These are phyloP conservation scores for Cadophora malorum DNA, from an alignment of 2,329 filamentous ascomycete species.

Conservation along the genomic window DNA sequence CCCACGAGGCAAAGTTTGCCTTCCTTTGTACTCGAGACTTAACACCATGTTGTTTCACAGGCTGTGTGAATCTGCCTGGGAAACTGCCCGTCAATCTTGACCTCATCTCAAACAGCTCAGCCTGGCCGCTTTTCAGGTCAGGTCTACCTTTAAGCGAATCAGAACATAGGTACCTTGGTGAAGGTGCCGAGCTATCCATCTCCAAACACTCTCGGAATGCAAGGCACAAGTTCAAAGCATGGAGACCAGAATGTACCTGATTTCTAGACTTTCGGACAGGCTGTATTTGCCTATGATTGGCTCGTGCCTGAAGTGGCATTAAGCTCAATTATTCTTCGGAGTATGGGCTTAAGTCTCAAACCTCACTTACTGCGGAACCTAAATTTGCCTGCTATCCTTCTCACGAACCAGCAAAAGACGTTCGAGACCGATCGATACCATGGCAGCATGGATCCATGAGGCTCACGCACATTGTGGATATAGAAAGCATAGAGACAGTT, in stretches of 20 bases:
- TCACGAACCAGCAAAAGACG: too few species aligned
- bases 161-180: too few species aligned
- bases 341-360: too few species aligned
- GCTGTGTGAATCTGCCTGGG: conserved; percentile 9
- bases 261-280: neutral
- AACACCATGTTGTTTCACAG: neutral
- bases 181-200: neutral
- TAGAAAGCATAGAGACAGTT: neutral
- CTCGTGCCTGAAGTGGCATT: too few species aligned
- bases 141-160: conserved; percentile 1
- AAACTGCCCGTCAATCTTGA: neutral
- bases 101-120: conserved; percentile 2
- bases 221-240: neutral
- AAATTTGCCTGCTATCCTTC: too few species aligned
- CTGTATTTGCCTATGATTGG: too few species aligned
- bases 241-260: neutral
- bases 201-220: neutral
- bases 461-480: neutral
- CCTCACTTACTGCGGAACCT: too few species aligned
- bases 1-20: conserved; percentile 3
- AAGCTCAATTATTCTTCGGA: too few species aligned
- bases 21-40: neutral
- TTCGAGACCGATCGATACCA: neutral
- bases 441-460: too few species aligned
- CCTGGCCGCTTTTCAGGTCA: neutral